A percentile compares a stretch with the other conserved stretches of the same genome.
Conservation (phyloP, 148 eudicot genomes). For the Persicaria maculosa region DNA sequence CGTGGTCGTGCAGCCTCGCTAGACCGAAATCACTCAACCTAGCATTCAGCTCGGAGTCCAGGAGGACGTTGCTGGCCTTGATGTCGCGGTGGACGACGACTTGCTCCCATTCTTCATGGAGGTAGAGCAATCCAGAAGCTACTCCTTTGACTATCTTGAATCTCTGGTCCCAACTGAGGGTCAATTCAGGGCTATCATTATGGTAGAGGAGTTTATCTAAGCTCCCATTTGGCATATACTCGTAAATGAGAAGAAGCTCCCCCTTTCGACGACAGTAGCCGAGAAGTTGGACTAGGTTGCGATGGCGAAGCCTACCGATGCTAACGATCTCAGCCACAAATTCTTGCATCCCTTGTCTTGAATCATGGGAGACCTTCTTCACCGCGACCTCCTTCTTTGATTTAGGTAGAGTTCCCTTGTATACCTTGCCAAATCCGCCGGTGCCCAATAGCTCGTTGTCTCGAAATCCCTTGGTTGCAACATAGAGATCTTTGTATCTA, state of each 20-base stretch:
- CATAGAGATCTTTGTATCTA: no score
- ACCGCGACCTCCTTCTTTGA: conserved; percentile 17
- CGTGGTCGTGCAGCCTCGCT: conserved; percentile 4
- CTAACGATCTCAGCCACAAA: no score
- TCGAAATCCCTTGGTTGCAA: no score
- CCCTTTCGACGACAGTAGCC: conserved; percentile 27
- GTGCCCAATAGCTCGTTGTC: no score
- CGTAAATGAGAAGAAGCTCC: conserved; percentile 16
- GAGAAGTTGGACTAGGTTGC: conserved; percentile 23
- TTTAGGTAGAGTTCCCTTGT: no score
- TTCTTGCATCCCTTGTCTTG: background rate
- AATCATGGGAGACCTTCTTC: conserved; percentile 23
- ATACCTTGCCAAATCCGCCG: no score
- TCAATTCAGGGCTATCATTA: background rate
- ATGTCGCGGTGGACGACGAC: conserved; percentile 6
- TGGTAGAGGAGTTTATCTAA: conserved; percentile 15
- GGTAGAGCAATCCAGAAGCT: conserved; percentile 15
- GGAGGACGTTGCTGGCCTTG: background rate
- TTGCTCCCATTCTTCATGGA: conserved; percentile 22
- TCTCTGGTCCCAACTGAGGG: conserved; percentile 13
- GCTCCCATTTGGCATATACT: conserved; percentile 27
- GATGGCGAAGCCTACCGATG: conserved; percentile 14
- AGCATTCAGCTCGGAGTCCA: background rate
- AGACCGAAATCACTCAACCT: conserved; percentile 9
- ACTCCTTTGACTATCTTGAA: conserved; percentile 14